Evolutionary conservation across 2,329 filamentous ascomycete species (phyloP).

Genomic region (Scedosporium aurantiacum): DNA sequence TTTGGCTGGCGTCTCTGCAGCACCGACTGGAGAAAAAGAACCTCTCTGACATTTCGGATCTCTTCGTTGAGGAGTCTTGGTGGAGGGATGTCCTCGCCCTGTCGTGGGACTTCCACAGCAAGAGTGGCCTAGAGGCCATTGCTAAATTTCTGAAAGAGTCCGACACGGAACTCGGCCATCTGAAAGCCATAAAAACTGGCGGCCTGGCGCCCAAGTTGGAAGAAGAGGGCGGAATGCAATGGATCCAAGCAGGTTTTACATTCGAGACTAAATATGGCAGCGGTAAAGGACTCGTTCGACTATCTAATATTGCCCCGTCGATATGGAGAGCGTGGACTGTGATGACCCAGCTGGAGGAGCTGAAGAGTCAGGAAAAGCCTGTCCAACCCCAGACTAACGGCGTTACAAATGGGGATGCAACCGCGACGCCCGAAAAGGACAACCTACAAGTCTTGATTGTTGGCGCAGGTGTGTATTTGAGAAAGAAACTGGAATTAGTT

Average conservation of each 20-base stretch:
- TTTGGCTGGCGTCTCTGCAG: conserved; percentile 6
- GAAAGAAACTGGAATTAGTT: no score
- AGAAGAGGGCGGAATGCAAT: conserved; percentile 10
- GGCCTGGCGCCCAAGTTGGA: conserved; percentile 10
- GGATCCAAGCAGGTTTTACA: conserved; percentile 12
- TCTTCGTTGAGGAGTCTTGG: conserved; percentile 17
- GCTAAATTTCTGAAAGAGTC: conserved; percentile 8
- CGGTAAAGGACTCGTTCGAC: conserved; percentile 13
- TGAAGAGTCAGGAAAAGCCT: conserved; percentile 12
- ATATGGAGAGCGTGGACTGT: conserved; percentile 17
- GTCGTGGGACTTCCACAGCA: conserved; percentile 18
- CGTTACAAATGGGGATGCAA: conserved; percentile 9
- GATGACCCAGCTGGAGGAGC: conserved; percentile 15
- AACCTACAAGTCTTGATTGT: conserved; percentile 28
- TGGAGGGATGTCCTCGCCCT: conserved; percentile 18
- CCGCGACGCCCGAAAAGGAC: conserved; percentile 19
- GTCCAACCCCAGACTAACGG: conserved; percentile 14
- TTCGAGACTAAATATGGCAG: conserved; percentile 12
- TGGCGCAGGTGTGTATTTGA: conserved; percentile 20
- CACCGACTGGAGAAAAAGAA: conserved; percentile 3
- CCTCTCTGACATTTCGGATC: conserved; percentile 7
- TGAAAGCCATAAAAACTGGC: conserved; percentile 7
- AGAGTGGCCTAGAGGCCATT: conserved; percentile 12
- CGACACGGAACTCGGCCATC: conserved; percentile 1
- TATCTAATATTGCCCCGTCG: conserved; percentile 9